Conservation (phyloP, 2,329 filamentous ascomycete species). For the Fusarium coffeatum region DNA sequence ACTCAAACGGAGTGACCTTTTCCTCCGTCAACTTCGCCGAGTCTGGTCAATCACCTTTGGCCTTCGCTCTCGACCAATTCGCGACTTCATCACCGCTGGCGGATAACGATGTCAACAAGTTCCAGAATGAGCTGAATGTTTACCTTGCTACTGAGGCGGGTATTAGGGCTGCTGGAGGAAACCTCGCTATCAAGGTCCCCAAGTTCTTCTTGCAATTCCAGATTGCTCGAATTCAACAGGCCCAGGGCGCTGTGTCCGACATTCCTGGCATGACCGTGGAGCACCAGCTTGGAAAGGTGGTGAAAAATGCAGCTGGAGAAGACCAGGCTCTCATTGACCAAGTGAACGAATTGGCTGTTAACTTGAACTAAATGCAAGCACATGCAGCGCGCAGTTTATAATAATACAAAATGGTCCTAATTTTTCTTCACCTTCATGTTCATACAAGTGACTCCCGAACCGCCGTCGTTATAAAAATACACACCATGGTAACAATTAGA, state of each 20-base stretch:
- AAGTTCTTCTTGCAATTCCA: conserved; percentile 73
- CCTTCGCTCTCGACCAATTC: conserved; percentile 66
- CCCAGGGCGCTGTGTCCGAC: conserved; percentile 65
- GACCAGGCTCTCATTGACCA: conserved; percentile 62
- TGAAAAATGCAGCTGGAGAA: conserved; percentile 65
- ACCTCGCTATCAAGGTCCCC: conserved; percentile 68
- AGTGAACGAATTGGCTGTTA: conserved; percentile 58
- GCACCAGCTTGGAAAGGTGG: conserved; percentile 68
- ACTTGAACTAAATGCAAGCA: conserved; percentile 30
- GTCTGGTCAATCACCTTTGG: conserved; percentile 60
- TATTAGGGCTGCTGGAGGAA: conserved; percentile 64
- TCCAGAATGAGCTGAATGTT: conserved; percentile 65
- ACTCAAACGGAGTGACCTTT: conserved; percentile 62
- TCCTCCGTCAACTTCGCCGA: conserved; percentile 67
- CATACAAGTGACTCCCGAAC: conserved; percentile 43
- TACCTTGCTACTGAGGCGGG: conserved; percentile 71
- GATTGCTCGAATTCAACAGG: conserved; percentile 68
- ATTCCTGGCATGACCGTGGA: conserved; percentile 65
- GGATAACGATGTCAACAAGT: conserved; percentile 60
- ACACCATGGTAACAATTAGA: conserved; percentile 41
- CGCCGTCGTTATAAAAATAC: conserved; percentile 48
- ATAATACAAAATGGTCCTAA: conserved; percentile 38
- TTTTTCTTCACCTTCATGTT: conserved; percentile 9
- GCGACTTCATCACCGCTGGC: conserved; percentile 63
- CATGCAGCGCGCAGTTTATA: conserved; percentile 17